These are phyloP conservation scores for Cyathus striatus DNA, from an alignment of 768 basidiomycete genomes.

Conservation along the genomic window DNA sequence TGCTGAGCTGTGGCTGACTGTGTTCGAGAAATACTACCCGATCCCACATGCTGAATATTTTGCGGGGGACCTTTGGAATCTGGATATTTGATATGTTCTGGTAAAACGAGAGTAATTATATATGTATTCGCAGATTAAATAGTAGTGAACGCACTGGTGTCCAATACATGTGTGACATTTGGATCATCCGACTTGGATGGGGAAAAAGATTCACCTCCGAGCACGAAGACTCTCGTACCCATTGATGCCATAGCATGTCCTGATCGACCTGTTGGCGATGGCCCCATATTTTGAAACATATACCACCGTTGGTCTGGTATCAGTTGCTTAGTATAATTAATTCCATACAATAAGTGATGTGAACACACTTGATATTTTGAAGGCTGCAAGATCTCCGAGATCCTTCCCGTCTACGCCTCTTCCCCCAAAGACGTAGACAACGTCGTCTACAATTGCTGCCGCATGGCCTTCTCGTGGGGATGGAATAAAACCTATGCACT, in stretches of 20 bases:
- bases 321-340: slow-evolving; percentile 4
- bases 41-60: slow-evolving; percentile 12
- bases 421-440: slow-evolving; percentile 96
- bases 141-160: slow-evolving; percentile 72
- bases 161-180: slow-evolving; percentile 81
- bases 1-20: slow-evolving; percentile 38
- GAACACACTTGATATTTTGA: slow-evolving; percentile 91
- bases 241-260: slow-evolving; percentile 98
- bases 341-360: slow-evolving; percentile 1
- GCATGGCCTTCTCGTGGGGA: slow-evolving; percentile 95
- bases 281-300: slow-evolving; percentile 99
- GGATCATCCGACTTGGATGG: slow-evolving; percentile 75
- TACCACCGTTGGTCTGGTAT: slow-evolving; percentile 91
- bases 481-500: slow-evolving; percentile 96
- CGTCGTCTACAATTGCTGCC: slow-evolving; percentile 93
- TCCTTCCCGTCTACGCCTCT: slow-evolving; percentile 97
- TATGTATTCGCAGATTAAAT: neutral
- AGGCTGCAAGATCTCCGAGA: slow-evolving; percentile 89
- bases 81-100: slow-evolving; percentile 94
- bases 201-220: slow-evolving; percentile 90
- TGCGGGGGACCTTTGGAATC: slow-evolving; percentile 39
- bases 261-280: slow-evolving; percentile 84
- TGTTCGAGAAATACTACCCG: slow-evolving; percentile 42
- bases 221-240: slow-evolving; percentile 83
- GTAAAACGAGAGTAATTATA: slow-evolving; percentile 1